Evolutionary conservation across 768 basidiomycete genomes (phyloP).

Genomic region (Russula brevipes): DNA sequence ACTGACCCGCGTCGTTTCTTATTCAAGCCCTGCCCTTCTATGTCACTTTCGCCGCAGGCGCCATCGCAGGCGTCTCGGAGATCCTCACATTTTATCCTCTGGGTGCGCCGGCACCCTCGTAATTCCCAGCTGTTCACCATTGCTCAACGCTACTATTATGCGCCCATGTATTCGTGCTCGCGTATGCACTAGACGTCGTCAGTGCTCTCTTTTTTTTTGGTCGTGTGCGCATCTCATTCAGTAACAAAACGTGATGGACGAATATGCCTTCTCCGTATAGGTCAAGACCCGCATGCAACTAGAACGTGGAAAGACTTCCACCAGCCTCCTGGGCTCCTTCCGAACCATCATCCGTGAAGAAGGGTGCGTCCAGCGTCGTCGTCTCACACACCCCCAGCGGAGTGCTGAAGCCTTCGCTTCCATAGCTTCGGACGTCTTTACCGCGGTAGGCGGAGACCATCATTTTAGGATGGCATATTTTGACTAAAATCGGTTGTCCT

Average conservation of each 20-base stretch:
- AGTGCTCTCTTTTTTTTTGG: constrained; percentile 32
- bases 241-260: neutral
- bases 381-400: constrained; percentile 22
- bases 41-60: constrained; percentile 91
- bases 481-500: neutral
- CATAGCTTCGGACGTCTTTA: constrained; percentile 76
- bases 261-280: constrained; percentile 36
- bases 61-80: constrained; percentile 88
- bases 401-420: constrained; percentile 9
- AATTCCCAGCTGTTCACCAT: constrained; percentile 9
- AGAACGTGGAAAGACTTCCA: constrained; percentile 71
- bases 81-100: constrained; percentile 86
- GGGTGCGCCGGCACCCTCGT: constrained; percentile 44
- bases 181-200: constrained; percentile 66
- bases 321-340: constrained; percentile 81
- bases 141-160: neutral
- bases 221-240: neutral
- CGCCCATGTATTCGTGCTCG: neutral
- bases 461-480: neutral
- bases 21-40: constrained; percentile 69
- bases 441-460: constrained; percentile 50
- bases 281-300: constrained; percentile 99
- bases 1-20: neutral
- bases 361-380: constrained; percentile 53
- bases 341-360: constrained; percentile 79